phyloP scores from a whole-genome alignment of 768 basidiomycete genomes.

The Cystoderma amianthinum region DNA sequence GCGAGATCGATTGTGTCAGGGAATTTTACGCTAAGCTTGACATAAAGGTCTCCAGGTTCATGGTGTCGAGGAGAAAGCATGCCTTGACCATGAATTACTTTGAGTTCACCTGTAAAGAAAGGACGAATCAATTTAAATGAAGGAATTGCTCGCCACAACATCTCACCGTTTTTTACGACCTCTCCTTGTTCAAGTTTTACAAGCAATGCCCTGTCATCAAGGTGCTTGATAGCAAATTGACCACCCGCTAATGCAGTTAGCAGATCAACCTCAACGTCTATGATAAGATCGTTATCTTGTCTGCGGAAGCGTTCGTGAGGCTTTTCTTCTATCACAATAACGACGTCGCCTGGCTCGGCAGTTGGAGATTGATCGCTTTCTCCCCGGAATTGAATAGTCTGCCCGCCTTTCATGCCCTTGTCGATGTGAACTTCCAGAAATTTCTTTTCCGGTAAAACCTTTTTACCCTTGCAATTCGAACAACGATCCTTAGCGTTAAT shows the following conservation, averaged over 20 bases:
- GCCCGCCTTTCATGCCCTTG: conserved; percentile 94
- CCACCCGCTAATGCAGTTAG: conserved; percentile 93
- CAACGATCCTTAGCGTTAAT: conserved; percentile 94
- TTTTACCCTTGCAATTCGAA: conserved; percentile 91
- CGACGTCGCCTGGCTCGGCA: conserved; percentile 87
- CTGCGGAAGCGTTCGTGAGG: conserved; percentile 85
- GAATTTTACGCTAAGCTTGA: conserved; percentile 85
- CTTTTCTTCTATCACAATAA: conserved; percentile 92
- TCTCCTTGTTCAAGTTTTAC: conserved; percentile 86
- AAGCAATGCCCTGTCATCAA: conserved; percentile 86
- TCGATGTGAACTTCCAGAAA: conserved; percentile 97
- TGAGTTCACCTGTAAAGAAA: conserved; percentile 77
- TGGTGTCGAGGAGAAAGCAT: conserved; percentile 99
- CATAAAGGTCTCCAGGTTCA: conserved; percentile 88
- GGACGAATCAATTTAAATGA: conserved; percentile 5
- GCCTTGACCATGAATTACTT: conserved; percentile 90
- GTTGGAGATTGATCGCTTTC: conserved; percentile 92
- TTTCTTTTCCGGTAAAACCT: conserved; percentile 90
- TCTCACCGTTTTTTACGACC: conserved; percentile 88
- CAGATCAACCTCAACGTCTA: conserved; percentile 87
- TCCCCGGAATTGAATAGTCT: conserved; percentile 82
- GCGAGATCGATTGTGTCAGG: conserved; percentile 72
- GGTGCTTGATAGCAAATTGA: conserved; percentile 81
- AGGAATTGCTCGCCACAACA: too few species aligned
- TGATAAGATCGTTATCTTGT: conserved; percentile 81